Percentiles rank a stretch among this genome's conserved stretches.
Conservation (phyloP, 1,284 basidiomycete genomes). For the Fomitopsis betulina region DNA sequence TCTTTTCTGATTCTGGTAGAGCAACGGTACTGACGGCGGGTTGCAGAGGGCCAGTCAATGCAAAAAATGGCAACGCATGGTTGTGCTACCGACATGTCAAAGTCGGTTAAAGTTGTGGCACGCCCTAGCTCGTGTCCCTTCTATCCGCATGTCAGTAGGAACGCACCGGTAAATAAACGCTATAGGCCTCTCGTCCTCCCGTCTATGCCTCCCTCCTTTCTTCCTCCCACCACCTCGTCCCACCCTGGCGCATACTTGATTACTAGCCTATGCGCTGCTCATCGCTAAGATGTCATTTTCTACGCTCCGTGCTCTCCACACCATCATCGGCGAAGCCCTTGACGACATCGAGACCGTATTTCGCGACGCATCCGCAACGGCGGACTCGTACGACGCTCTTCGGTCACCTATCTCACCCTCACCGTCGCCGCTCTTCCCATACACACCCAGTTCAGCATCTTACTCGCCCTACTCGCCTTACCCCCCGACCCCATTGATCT, state of each 20-base stretch:
- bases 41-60: no score
- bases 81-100: background rate
- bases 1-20: no score
- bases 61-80: no score
- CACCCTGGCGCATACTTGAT: background rate
- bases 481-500: background rate
- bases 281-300: constrained; percentile 46
- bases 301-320: constrained; percentile 56
- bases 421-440: constrained; percentile 11
- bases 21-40: no score
- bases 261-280: background rate
- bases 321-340: constrained; percentile 61
- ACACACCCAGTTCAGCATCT: background rate
- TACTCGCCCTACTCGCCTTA: constrained; percentile 6
- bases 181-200: background rate
- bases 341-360: constrained; percentile 66
- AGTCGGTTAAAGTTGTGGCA: background rate
- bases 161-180: background rate
- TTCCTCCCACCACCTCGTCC: background rate
- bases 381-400: background rate
- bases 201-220: background rate
- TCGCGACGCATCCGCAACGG: constrained; percentile 15
- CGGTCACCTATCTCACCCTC: constrained; percentile 1
- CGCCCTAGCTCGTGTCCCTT: background rate
- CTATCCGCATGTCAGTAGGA: background rate